Evolutionary conservation across 2,329 filamentous ascomycete genomes (phyloP).

Genomic region (Macroventuria anomochaeta): DNA sequence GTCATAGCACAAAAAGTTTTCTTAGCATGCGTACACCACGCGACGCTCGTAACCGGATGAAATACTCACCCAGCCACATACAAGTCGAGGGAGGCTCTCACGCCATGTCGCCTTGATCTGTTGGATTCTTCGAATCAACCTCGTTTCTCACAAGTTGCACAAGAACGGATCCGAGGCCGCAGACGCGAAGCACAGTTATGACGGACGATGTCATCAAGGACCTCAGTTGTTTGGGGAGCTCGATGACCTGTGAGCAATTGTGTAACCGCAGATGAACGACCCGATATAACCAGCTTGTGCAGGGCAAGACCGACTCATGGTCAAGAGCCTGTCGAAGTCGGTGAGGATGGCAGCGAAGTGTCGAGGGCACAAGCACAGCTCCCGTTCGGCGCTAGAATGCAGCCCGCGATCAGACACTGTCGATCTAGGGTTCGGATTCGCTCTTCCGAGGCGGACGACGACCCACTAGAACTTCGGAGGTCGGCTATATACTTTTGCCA

Average conservation of each 20-base stretch:
- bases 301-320: not conserved
- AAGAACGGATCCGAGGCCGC: not conserved
- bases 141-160: not conserved
- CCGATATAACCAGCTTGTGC: not conserved
- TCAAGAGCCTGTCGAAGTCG: not conserved
- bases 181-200: not conserved
- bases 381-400: constrained; percentile 4
- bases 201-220: not conserved
- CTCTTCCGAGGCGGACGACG: not conserved
- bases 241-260: not conserved
- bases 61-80: not conserved
- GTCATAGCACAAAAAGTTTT: not conserved
- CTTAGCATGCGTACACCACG: not conserved
- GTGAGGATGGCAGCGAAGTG: not conserved
- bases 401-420: not conserved
- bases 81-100: not conserved
- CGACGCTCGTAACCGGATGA: not conserved
- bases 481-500: constrained; percentile 17
- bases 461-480: constrained; percentile 3
- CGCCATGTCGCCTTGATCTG: not conserved
- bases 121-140: not conserved
- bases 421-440: constrained; percentile 8
- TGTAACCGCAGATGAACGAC: not conserved
- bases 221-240: not conserved
- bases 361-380: no score